These are phyloP conservation scores for Tephrocybe sp. DNA, from an alignment of 768 basidiomycete genomes.

Conservation along the genomic window DNA sequence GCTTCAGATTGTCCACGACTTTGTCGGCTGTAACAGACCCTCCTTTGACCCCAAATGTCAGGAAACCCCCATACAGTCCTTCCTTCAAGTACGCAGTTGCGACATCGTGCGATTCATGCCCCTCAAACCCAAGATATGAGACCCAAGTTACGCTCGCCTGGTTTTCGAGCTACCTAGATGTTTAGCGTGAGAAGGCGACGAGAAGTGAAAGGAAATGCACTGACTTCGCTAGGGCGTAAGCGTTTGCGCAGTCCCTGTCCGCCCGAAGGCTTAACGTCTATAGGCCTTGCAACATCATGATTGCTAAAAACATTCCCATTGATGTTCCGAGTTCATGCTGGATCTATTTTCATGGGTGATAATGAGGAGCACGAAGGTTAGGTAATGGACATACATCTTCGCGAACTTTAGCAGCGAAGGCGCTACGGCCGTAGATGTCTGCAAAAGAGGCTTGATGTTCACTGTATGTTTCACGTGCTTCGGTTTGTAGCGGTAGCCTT, in stretches of 20 bases:
- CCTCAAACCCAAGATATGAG: slow-evolving; percentile 35
- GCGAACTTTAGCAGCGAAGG: slow-evolving; percentile 1
- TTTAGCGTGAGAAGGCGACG: neutral
- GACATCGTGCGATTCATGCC: slow-evolving; percentile 32
- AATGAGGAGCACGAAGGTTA: neutral
- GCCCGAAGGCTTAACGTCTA: slow-evolving; percentile 77
- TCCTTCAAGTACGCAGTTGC: slow-evolving; percentile 29
- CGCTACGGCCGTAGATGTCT: neutral
- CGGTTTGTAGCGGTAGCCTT: no score
- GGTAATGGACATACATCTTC: neutral
- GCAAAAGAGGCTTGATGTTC: neutral
- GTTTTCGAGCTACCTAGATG: slow-evolving; percentile 28
- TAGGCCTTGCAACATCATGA: slow-evolving; percentile 30
- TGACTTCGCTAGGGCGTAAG: slow-evolving; percentile 63
- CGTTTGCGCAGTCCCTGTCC: slow-evolving; percentile 71
- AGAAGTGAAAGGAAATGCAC: neutral
- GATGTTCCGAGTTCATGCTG: no score
- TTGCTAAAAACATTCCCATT: no score
- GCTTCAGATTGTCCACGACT: slow-evolving; percentile 35
- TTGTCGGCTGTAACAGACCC: slow-evolving; percentile 21
- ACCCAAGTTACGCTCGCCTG: slow-evolving; percentile 38
- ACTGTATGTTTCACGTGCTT: neutral
- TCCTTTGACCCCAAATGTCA: slow-evolving; percentile 40
- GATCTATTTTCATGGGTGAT: no score
- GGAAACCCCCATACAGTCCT: slow-evolving; percentile 33